phyloP scores from a whole-genome alignment of 192 early-diverging fungal species.

The Backusella circina region DNA sequence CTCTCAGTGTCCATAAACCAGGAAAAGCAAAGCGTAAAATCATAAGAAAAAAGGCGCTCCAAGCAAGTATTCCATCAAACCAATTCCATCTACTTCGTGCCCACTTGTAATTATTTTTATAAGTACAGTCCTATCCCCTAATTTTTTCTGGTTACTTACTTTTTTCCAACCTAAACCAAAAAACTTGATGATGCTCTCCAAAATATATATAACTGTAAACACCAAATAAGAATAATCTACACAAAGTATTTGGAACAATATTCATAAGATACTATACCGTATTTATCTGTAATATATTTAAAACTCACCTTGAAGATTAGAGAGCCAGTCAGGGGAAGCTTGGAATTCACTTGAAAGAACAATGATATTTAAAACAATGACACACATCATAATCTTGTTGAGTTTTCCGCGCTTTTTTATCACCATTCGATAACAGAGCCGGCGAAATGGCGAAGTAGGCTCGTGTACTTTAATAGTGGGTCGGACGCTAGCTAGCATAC shows the following conservation, averaged over 20 bases:
- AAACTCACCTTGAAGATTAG: conserved; percentile 28
- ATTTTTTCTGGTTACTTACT: conserved; percentile 11
- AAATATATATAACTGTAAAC: conserved; percentile 36
- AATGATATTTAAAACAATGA: conserved; percentile 42
- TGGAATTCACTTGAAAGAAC: conserved; percentile 30
- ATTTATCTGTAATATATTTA: background rate
- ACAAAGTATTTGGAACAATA: background rate
- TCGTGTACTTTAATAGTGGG: conserved; percentile 41
- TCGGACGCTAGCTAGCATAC: conserved; percentile 42
- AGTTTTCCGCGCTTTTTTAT: conserved; percentile 37
- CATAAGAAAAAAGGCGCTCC: conserved; percentile 13
- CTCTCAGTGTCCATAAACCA: conserved; percentile 26
- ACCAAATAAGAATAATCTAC: conserved; percentile 38
- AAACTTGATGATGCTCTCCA: conserved; percentile 42
- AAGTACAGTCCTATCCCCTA: background rate
- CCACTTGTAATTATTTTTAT: conserved; percentile 14
- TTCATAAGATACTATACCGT: background rate
- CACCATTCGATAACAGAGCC: conserved; percentile 37
- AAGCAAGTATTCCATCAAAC: conserved; percentile 26
- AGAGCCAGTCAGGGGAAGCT: conserved; percentile 23
- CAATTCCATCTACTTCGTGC: conserved; percentile 31
- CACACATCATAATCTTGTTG: conserved; percentile 30
- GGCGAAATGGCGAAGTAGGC: conserved; percentile 32
- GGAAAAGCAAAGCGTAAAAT: conserved; percentile 21
- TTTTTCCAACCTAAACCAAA: conserved; percentile 45